Percentiles rank a stretch among this genome's conserved stretches.
Evolutionary conservation across 352 stramenopile species (phyloP).

Genomic region (Pythium pyrilobum): DNA sequence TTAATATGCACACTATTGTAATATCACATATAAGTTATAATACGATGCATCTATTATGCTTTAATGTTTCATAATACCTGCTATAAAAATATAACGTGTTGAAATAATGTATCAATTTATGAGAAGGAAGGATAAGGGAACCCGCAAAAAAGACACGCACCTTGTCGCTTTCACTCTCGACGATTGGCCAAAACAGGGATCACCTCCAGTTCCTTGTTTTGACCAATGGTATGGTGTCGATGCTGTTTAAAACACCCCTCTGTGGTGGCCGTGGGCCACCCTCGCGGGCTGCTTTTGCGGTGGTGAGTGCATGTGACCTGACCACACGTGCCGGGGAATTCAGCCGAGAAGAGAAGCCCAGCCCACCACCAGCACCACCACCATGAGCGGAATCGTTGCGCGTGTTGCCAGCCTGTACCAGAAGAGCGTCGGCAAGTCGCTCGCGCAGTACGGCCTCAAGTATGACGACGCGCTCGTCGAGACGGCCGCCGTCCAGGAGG

Average conservation of each 20-base stretch:
- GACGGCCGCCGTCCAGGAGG: conserved; percentile 71
- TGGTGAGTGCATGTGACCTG: conserved; percentile 10
- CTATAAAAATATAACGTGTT: not conserved
- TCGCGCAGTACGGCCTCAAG: conserved; percentile 81
- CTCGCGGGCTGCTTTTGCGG: conserved; percentile 12
- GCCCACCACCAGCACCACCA: conserved; percentile 4
- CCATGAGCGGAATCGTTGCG: conserved; percentile 25
- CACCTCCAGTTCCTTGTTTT: not conserved
- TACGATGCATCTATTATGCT: not conserved
- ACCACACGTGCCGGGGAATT: conserved; percentile 8
- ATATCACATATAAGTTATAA: not conserved
- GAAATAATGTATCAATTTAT: conserved; percentile 3
- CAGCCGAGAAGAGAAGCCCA: not conserved
- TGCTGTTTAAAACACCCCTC: conserved; percentile 19
- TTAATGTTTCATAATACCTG: not conserved
- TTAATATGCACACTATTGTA: no score
- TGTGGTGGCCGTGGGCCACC: conserved; percentile 1
- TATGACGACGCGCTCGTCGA: conserved; percentile 86
- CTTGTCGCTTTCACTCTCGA: not conserved
- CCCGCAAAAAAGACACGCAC: conserved; percentile 21
- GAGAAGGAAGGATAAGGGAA: not conserved
- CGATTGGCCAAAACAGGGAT: conserved; percentile 9
- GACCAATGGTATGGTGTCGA: not conserved
- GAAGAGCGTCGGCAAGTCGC: conserved; percentile 76
- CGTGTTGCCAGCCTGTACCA: conserved; percentile 74